Conservation (phyloP, 371 early-diverging fungal genomes). For the Mortierella sp. region DNA sequence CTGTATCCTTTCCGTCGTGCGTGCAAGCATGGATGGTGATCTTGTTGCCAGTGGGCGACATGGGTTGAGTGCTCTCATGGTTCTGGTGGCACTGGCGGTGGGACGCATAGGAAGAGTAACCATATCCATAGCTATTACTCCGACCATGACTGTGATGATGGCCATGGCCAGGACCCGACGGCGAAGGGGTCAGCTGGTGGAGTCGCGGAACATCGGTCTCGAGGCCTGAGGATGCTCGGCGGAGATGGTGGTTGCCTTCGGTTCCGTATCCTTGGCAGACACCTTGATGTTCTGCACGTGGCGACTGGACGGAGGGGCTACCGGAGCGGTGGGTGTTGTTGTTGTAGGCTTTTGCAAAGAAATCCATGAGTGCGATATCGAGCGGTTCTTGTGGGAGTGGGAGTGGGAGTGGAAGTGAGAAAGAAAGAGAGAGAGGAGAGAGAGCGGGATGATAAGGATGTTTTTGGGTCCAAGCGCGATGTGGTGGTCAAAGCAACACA, state of each 20-base stretch:
- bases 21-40: background rate
- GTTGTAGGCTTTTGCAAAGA: constrained; percentile 38
- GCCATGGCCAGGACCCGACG: background rate
- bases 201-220: constrained; percentile 16
- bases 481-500: no score
- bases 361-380: constrained; percentile 23
- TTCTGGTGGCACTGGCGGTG: background rate
- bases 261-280: constrained; percentile 35
- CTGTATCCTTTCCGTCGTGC: constrained; percentile 8
- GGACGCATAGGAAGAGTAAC: background rate
- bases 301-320: constrained; percentile 9
- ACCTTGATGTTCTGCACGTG: background rate
- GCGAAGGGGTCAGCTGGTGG: background rate
- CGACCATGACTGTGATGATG: constrained; percentile 1
- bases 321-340: background rate
- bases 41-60: background rate
- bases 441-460: background rate
- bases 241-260: constrained; percentile 41
- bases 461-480: no score
- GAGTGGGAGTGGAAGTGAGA: background rate
- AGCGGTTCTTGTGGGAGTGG: background rate
- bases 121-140: no score
- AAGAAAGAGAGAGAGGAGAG: background rate
- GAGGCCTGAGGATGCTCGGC: constrained; percentile 42
- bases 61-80: background rate